phyloP scores from a whole-genome alignment of 139 green algal species.

The Closterium sp. region DNA sequence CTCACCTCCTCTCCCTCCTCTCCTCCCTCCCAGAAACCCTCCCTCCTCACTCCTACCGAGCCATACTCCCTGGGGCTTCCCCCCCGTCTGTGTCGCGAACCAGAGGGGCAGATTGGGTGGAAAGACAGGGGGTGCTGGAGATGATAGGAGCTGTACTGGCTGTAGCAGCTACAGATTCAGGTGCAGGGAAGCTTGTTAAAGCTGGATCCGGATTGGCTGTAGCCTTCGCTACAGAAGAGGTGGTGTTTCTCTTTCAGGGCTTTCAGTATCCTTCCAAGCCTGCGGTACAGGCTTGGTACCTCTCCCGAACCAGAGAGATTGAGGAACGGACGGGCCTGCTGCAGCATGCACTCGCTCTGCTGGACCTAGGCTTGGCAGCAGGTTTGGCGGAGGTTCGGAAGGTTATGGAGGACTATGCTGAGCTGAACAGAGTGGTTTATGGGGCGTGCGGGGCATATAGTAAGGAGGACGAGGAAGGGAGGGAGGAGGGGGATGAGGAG shows the following conservation, averaged over 20 bases:
- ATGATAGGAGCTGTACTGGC: neutral
- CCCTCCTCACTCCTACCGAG: conserved; percentile 25
- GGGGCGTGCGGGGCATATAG: conserved; percentile 1
- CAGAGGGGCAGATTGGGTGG: conserved; percentile 31
- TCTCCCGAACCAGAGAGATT: conserved; percentile 13
- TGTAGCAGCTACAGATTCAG: neutral
- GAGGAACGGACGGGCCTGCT: conserved; percentile 38
- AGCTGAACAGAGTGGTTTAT: conserved; percentile 38
- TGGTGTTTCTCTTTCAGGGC: neutral
- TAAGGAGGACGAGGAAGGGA: neutral
- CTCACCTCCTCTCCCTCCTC: conserved; percentile 22
- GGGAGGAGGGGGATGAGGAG: too few species aligned
- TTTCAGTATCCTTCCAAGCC: neutral
- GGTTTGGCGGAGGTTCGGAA: conserved; percentile 13
- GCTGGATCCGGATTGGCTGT: too few species aligned
- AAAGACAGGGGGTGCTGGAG: neutral
- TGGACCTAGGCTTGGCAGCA: conserved; percentile 27
- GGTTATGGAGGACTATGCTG: conserved; percentile 27
- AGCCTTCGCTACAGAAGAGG: neutral
- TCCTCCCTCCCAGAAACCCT: conserved; percentile 42
- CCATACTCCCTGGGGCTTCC: conserved; percentile 16
- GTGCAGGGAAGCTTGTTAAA: too few species aligned
- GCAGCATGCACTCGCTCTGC: conserved; percentile 29
- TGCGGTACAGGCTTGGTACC: conserved; percentile 34
- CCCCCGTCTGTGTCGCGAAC: neutral